Evolutionary conservation across 1,284 basidiomycete genomes (phyloP).

Genomic region (Rhodotorula sp.): DNA sequence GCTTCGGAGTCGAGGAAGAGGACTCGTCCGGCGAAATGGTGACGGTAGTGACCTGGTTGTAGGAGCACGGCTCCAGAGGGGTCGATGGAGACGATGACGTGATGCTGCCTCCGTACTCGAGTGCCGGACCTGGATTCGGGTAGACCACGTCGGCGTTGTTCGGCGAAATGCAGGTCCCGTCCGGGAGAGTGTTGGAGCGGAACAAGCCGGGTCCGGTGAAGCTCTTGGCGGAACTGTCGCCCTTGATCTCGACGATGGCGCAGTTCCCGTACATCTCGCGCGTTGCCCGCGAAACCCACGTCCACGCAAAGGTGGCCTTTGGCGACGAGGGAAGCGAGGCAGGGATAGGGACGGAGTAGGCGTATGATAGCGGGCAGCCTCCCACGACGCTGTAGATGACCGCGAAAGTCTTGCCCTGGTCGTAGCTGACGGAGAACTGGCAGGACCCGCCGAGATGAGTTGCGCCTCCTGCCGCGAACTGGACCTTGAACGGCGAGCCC

Average conservation of each 20-base stretch:
- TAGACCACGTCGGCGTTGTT: conserved; percentile 47
- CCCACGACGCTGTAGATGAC: conserved; percentile 51
- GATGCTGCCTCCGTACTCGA: conserved; percentile 42
- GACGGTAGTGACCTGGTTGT: conserved; percentile 22
- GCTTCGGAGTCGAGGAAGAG: conserved; percentile 1
- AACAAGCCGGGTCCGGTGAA: conserved; percentile 48
- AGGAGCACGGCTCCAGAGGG: conserved; percentile 16
- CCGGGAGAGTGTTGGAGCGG: conserved; percentile 50
- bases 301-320: conserved; percentile 52
- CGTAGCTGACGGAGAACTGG: conserved; percentile 50
- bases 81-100: conserved; percentile 14
- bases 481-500: conserved; percentile 44
- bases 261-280: conserved; percentile 45
- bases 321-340: conserved; percentile 46
- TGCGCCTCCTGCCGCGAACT: conserved; percentile 44
- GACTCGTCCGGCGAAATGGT: conserved; percentile 23
- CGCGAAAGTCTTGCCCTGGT: conserved; percentile 50
- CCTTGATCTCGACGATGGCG: conserved; percentile 49
- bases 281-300: conserved; percentile 47
- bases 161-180: conserved; percentile 46
- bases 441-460: conserved; percentile 52
- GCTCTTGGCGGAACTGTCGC: conserved; percentile 42
- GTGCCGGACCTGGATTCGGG: conserved; percentile 46
- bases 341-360: conserved; percentile 48
- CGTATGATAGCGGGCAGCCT: conserved; percentile 47